phyloP scores from a whole-genome alignment of 192 early-diverging fungal species.

The Umbelopsis isabellina region DNA sequence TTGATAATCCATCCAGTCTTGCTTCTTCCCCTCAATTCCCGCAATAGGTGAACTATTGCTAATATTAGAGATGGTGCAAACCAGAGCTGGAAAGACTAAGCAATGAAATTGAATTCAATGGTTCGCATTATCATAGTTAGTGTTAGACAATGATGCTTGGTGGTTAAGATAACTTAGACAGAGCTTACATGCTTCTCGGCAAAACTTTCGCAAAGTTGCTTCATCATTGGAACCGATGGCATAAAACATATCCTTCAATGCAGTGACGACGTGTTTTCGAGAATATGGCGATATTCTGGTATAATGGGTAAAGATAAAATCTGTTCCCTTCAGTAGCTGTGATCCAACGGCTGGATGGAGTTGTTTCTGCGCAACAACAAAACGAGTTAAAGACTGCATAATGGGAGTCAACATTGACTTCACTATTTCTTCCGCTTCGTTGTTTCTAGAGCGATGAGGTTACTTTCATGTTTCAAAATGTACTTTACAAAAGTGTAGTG shows the following conservation, averaged over 20 bases:
- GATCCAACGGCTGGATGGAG: slow-evolving; percentile 51
- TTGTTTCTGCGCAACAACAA: slow-evolving; percentile 50
- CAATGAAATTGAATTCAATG: not conserved
- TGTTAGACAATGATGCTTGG: too few species aligned
- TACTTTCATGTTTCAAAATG: not conserved
- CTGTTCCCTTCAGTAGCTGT: slow-evolving; percentile 47
- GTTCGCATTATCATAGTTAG: not conserved
- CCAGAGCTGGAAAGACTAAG: slow-evolving; percentile 54
- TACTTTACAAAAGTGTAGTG: slow-evolving; percentile 13
- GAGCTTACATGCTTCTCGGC: slow-evolving; percentile 49
- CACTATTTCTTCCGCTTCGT: slow-evolving; percentile 45
- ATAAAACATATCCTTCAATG: slow-evolving; percentile 56
- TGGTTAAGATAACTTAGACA: not conserved
- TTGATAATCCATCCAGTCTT: slow-evolving; percentile 57
- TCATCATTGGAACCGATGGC: slow-evolving; percentile 54
- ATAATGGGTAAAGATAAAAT: slow-evolving; percentile 52
- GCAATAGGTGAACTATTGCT: not conserved
- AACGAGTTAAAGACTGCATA: slow-evolving; percentile 62
- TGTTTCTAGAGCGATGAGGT: slow-evolving; percentile 39
- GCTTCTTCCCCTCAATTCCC: slow-evolving; percentile 9
- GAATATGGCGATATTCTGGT: slow-evolving; percentile 48
- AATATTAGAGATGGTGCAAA: slow-evolving; percentile 55
- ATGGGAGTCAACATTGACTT: slow-evolving; percentile 57
- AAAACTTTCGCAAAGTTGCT: slow-evolving; percentile 45
- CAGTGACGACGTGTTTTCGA: slow-evolving; percentile 47